Evolutionary conservation across 2,329 filamentous ascomycete genomes (phyloP).

Genomic region (Colletotrichum sp.): DNA sequence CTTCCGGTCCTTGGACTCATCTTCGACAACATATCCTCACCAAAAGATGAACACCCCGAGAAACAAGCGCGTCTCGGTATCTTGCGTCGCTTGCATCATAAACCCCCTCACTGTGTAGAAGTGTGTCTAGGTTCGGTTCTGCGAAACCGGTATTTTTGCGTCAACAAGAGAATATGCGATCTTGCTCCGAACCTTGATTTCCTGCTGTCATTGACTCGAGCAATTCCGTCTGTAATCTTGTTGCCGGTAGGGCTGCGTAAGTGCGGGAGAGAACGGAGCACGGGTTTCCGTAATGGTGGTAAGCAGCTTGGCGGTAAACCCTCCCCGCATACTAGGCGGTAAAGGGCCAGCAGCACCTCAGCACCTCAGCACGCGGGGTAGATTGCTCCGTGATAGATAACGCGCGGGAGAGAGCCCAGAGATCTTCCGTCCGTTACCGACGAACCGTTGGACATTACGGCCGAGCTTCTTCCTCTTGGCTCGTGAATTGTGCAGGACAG

Average conservation of each 20-base stretch:
- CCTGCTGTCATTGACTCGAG: neutral
- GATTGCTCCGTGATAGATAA: neutral
- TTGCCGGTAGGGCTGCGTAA: neutral
- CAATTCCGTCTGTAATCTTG: neutral
- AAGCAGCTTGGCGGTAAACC: neutral
- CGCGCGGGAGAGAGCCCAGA: neutral
- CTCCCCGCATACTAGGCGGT: neutral
- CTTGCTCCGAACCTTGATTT: neutral
- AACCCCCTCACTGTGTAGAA: neutral
- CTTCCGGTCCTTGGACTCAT: neutral
- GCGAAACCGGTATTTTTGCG: neutral
- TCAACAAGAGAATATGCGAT: neutral
- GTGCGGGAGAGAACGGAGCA: neutral
- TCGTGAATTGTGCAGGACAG: neutral
- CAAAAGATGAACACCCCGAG: neutral
- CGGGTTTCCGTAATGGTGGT: neutral
- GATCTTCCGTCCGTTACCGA: neutral
- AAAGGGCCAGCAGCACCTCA: neutral
- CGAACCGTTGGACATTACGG: neutral
- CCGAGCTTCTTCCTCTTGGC: neutral
- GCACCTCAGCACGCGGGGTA: neutral
- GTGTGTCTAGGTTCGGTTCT: neutral
- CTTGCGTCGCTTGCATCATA: neutral
- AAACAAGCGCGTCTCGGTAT: neutral
- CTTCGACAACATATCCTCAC: neutral